Conservation (phyloP, 2,329 filamentous ascomycete species). For the Botrytis deweyae region DNA sequence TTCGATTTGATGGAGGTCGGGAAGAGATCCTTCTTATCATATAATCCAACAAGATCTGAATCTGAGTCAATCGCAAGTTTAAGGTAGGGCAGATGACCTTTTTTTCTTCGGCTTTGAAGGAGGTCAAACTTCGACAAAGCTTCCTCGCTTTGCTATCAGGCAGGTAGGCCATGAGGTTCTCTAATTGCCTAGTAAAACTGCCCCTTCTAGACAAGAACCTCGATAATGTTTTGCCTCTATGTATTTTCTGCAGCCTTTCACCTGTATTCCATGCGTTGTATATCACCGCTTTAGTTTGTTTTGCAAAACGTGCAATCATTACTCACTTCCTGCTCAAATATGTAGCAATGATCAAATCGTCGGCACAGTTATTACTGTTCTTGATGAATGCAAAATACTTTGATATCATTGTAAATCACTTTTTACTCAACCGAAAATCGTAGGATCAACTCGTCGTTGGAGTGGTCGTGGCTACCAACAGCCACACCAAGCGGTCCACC, state of each 20-base stretch:
- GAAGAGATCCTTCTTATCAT: constrained; percentile 6
- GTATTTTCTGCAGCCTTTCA: background rate
- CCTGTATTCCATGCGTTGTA: background rate
- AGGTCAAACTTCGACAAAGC: background rate
- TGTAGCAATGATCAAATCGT: background rate
- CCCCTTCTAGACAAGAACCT: too few relatives aligned
- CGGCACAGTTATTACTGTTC: background rate
- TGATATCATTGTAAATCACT: background rate
- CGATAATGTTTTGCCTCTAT: background rate
- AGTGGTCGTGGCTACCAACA: background rate
- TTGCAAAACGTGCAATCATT: background rate
- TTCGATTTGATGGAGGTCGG: background rate
- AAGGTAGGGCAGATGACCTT: background rate
- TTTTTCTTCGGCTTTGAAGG: background rate
- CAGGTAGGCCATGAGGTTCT: background rate
- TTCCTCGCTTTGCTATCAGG: background rate
- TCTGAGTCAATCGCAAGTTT: background rate
- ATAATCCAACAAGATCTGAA: background rate
- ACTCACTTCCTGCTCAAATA: background rate
- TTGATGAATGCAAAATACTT: background rate
- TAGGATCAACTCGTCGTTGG: background rate
- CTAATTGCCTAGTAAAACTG: background rate
- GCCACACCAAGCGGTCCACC: background rate
- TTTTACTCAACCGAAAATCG: background rate
- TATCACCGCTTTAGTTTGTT: background rate